Evolutionary conservation across 176 grass and related monocot species (phyloP).

Genomic region (Avena insularis): DNA sequence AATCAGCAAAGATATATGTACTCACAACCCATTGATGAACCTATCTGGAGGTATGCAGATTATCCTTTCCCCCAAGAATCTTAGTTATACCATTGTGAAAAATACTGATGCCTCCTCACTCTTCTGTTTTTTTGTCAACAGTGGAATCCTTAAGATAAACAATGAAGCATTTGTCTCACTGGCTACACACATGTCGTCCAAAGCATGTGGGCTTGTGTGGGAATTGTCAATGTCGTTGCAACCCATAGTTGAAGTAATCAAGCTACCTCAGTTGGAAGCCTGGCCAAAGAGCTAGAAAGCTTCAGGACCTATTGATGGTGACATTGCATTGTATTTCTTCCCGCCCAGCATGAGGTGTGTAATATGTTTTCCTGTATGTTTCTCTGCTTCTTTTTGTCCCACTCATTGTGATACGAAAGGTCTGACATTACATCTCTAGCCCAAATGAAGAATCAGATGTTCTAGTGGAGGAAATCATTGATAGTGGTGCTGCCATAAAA

Average conservation of each 20-base stretch:
- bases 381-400: slow-evolving; percentile 23
- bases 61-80: background rate
- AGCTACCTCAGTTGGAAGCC: slow-evolving; percentile 47
- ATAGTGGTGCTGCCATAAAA: slow-evolving; percentile 49
- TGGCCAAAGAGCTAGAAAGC: slow-evolving; percentile 70
- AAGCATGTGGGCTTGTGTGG: slow-evolving; percentile 62
- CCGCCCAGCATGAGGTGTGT: slow-evolving; percentile 52
- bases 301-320: slow-evolving; percentile 60
- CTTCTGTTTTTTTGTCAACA: slow-evolving; percentile 44
- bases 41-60: slow-evolving; percentile 50
- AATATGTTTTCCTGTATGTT: background rate
- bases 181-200: slow-evolving; percentile 61
- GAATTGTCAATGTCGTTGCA: slow-evolving; percentile 49
- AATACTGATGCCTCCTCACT: slow-evolving; percentile 29
- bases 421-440: slow-evolving; percentile 38
- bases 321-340: slow-evolving; percentile 82
- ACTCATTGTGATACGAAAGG: slow-evolving; percentile 19
- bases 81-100: slow-evolving; percentile 22
- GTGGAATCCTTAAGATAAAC: slow-evolving; percentile 67
- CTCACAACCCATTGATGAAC: slow-evolving; percentile 39
- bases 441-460: slow-evolving; percentile 45
- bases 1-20: slow-evolving; percentile 21
- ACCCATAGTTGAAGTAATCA: slow-evolving; percentile 49
- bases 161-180: slow-evolving; percentile 42
- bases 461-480: slow-evolving; percentile 43